Conservation (phyloP, 768 basidiomycete genomes). For the Tulasnella sp. region DNA sequence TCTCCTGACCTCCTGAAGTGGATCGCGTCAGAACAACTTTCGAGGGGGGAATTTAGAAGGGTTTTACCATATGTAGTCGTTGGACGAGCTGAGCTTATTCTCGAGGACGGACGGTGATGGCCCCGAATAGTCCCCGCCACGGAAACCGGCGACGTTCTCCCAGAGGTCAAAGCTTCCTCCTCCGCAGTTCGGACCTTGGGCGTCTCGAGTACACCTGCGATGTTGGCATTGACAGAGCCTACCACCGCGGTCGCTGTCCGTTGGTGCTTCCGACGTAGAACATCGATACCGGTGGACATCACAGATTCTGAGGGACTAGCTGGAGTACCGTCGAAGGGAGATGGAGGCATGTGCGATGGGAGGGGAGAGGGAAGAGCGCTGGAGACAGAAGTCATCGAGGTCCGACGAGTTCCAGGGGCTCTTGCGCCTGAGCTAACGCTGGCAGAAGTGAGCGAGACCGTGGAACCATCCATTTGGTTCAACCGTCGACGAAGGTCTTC, state of each 20-base stretch:
- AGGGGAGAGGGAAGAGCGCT: conserved; percentile 25
- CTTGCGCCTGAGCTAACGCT: conserved; percentile 40
- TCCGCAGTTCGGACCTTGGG: conserved; percentile 56
- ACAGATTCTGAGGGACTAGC: conserved; percentile 78
- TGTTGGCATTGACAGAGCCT: conserved; percentile 77
- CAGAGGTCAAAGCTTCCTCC: conserved; percentile 51
- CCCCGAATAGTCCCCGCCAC: conserved; percentile 49
- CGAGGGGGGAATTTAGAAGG: background rate
- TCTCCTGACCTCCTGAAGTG: conserved; percentile 72
- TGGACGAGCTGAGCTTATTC: conserved; percentile 12
- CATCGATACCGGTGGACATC: conserved; percentile 60
- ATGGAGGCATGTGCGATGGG: conserved; percentile 29
- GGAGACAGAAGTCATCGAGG: conserved; percentile 35
- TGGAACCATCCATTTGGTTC: conserved; percentile 66
- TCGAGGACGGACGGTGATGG: conserved; percentile 24
- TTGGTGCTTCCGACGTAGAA: conserved; percentile 64
- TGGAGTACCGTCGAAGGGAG: conserved; percentile 45
- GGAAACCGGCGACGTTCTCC: conserved; percentile 67
- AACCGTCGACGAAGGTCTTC: conserved; percentile 72
- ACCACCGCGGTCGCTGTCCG: conserved; percentile 81
- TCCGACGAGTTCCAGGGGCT: conserved; percentile 29
- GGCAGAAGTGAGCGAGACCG: conserved; percentile 45
- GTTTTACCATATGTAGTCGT: conserved; percentile 18
- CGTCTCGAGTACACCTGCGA: conserved; percentile 71
- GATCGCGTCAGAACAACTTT: background rate